Evolutionary conservation across 2,329 filamentous ascomycete species (phyloP).

Genomic region (Coniella lustricola): DNA sequence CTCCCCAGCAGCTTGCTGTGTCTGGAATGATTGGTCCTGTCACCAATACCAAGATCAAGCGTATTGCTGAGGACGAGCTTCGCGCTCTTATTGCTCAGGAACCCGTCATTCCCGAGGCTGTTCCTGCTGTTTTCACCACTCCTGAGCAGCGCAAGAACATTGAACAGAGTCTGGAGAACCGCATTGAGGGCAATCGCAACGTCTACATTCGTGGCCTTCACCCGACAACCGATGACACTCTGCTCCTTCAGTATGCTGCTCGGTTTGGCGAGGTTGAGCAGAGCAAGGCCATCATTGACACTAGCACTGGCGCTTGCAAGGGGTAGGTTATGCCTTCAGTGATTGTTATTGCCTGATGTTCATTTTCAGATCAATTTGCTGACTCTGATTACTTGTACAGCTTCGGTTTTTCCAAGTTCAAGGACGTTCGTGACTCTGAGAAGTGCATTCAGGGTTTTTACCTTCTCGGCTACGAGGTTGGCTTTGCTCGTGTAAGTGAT

Average conservation of each 20-base stretch:
- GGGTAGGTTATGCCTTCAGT: constrained; percentile 53
- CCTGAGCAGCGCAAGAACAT: constrained; percentile 82
- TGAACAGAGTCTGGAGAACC: constrained; percentile 90
- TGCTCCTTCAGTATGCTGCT: constrained; percentile 72
- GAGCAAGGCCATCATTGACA: constrained; percentile 97
- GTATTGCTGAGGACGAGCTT: constrained; percentile 41
- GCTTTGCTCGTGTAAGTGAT: constrained; percentile 74
- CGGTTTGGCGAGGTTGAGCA: constrained; percentile 93
- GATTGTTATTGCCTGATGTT: background rate
- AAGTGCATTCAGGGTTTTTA: constrained; percentile 95
- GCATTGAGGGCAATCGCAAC: constrained; percentile 85
- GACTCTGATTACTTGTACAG: constrained; percentile 44
- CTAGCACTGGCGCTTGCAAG: constrained; percentile 88
- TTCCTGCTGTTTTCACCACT: constrained; percentile 82
- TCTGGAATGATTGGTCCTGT: constrained; percentile 31
- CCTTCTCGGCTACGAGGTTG: constrained; percentile 91
- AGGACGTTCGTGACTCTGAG: constrained; percentile 79
- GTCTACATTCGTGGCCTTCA: constrained; percentile 97
- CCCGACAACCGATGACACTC: constrained; percentile 89
- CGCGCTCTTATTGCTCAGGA: constrained; percentile 64
- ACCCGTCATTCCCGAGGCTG: constrained; percentile 79
- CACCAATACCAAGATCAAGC: constrained; percentile 32
- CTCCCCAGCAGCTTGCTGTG: constrained; percentile 52
- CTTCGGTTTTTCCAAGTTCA: constrained; percentile 97
- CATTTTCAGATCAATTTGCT: constrained; percentile 23